Evolutionary conservation across 352 stramenopile genomes (phyloP).

Genomic region (Phytophthora boehmeriae): DNA sequence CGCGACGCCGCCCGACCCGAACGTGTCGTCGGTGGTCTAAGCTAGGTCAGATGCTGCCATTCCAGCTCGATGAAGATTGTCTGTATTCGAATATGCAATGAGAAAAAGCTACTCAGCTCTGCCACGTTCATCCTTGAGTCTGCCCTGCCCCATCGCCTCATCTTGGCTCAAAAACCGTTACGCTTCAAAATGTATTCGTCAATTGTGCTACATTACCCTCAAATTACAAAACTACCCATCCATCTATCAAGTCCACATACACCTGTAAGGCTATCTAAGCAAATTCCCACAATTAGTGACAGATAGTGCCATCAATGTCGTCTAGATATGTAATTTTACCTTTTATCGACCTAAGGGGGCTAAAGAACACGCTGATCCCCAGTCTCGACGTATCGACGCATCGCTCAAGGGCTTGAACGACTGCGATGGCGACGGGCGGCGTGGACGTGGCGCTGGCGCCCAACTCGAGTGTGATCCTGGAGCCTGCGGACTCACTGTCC

Average conservation of each 20-base stretch:
- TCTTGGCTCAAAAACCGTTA: conserved; percentile 7
- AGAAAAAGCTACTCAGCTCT: conserved; percentile 9
- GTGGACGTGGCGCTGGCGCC: conserved; percentile 67
- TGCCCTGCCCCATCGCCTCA: no score
- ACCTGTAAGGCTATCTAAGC: conserved; percentile 11
- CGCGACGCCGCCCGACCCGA: conserved; percentile 49
- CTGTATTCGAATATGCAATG: conserved; percentile 22
- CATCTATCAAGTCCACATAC: not conserved
- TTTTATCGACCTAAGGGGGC: conserved; percentile 12
- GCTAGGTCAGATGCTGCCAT: conserved; percentile 1
- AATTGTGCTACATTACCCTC: no score
- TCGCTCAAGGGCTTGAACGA: conserved; percentile 2
- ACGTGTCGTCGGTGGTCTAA: conserved; percentile 64
- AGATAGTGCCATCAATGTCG: not conserved
- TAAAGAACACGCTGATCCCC: conserved; percentile 16
- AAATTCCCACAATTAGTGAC: not conserved
- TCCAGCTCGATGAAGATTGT: not conserved
- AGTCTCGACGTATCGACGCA: conserved; percentile 11
- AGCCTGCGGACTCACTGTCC: conserved; percentile 81
- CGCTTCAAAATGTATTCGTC: not conserved
- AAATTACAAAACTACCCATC: not conserved
- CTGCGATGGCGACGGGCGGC: conserved; percentile 50
- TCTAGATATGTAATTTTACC: not conserved
- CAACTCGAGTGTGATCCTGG: conserved; percentile 80
- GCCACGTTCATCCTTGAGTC: conserved; percentile 1